Evolutionary conservation across 2,329 filamentous ascomycete genomes (phyloP).

Genomic region (Metarhizium robertsii): DNA sequence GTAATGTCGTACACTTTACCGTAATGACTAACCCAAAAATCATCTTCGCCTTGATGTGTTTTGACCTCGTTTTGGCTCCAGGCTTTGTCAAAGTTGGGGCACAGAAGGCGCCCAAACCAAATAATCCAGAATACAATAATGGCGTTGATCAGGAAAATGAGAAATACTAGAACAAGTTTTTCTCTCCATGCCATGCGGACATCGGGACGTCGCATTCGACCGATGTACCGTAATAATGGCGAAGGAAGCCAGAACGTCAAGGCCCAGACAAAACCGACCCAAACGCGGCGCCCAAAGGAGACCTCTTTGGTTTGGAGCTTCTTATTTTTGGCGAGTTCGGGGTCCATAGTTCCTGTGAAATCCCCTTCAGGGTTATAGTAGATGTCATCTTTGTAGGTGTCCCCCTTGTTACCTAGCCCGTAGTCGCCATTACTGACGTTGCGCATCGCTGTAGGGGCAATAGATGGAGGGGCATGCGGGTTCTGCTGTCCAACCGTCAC

Average conservation of each 20-base stretch:
- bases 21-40: conserved; percentile 81
- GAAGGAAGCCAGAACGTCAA: conserved; percentile 95
- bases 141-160: conserved; percentile 77
- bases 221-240: conserved; percentile 65
- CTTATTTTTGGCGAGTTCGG: conserved; percentile 69
- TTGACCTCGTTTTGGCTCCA: conserved; percentile 66
- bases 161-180: conserved; percentile 71
- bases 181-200: conserved; percentile 97
- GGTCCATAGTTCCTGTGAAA: conserved; percentile 61
- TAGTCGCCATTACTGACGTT: conserved; percentile 67
- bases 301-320: conserved; percentile 63
- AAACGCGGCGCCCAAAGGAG: conserved; percentile 56
- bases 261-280: conserved; percentile 77
- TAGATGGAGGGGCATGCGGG: conserved; percentile 43
- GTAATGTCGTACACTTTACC: conserved; percentile 88
- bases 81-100: conserved; percentile 84
- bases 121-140: conserved; percentile 88
- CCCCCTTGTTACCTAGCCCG: conserved; percentile 78
- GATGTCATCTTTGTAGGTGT: conserved; percentile 62
- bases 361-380: conserved; percentile 67
- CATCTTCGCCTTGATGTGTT: conserved; percentile 59
- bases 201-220: conserved; percentile 94
- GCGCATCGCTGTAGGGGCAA: conserved; percentile 48
- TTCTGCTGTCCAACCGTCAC: conserved; percentile 33
- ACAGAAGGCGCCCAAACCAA: conserved; percentile 72